Percentiles rank a stretch among this genome's conserved stretches.
Conservation (phyloP, 2,329 filamentous ascomycete species). For the Furcasterigmium furcatum region DNA sequence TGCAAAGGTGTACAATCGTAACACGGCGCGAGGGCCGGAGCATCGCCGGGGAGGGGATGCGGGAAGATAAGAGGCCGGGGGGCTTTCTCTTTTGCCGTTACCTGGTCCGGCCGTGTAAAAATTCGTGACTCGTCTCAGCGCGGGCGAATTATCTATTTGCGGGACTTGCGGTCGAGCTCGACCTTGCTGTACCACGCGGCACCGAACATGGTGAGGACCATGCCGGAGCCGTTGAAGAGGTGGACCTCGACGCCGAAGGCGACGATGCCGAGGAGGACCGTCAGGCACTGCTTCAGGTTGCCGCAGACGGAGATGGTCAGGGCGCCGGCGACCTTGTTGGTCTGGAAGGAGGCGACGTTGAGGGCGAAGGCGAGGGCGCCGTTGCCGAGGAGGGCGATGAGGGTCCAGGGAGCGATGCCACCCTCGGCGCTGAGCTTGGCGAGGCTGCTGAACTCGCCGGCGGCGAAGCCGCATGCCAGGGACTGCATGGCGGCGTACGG, state of each 20-base stretch:
- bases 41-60: not conserved
- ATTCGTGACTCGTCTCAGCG: not conserved
- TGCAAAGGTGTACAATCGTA: too few species aligned
- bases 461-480: constrained; percentile 45
- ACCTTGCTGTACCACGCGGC: constrained; percentile 57
- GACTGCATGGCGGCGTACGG: constrained; percentile 57
- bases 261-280: constrained; percentile 50
- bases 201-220: constrained; percentile 50
- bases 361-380: constrained; percentile 52
- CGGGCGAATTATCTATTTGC: constrained; percentile 7
- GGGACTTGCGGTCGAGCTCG: constrained; percentile 45
- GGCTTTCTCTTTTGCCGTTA: too few species aligned
- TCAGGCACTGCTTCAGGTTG: constrained; percentile 56
- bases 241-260: constrained; percentile 49
- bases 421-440: constrained; percentile 28
- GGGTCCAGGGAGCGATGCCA: constrained; percentile 28
- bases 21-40: not conserved
- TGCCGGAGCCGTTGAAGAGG: constrained; percentile 52
- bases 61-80: too few species aligned
- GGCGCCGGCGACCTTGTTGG: constrained; percentile 55
- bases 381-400: constrained; percentile 44
- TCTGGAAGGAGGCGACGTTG: constrained; percentile 55
- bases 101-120: too few species aligned
- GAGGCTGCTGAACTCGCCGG: constrained; percentile 48
- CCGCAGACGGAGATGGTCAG: constrained; percentile 58